Conservation (phyloP, 768 basidiomycete species). For the Hypsizygus marmoreus region DNA sequence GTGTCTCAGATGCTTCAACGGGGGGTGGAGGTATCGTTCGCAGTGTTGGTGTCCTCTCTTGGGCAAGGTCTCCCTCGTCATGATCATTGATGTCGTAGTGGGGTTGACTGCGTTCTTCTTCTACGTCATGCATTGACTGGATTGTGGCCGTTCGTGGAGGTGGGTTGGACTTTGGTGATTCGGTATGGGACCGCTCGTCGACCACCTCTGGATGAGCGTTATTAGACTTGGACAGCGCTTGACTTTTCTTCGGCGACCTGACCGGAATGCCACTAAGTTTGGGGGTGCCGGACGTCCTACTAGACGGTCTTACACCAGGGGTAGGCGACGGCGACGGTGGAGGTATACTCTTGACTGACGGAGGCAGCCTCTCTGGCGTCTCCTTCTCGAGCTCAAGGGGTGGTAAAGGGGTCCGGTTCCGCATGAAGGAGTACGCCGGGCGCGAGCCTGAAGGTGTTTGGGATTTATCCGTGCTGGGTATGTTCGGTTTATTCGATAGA, state of each 20-base stretch:
- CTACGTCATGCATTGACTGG: too few species aligned
- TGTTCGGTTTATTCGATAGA: not conserved
- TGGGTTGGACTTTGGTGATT: not conserved
- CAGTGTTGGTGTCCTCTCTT: slow-evolving; percentile 26
- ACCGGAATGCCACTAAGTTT: slow-evolving; percentile 48
- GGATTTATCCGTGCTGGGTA: slow-evolving; percentile 12
- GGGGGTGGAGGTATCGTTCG: slow-evolving; percentile 14
- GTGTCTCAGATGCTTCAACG: slow-evolving; percentile 7
- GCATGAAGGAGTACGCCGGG: slow-evolving; percentile 37
- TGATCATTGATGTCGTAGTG: too few species aligned
- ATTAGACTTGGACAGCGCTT: not conserved
- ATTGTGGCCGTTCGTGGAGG: too few species aligned
- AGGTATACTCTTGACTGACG: slow-evolving; percentile 16
- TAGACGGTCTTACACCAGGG: slow-evolving; percentile 24
- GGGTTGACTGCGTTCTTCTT: too few species aligned
- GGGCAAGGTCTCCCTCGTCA: slow-evolving; percentile 15
- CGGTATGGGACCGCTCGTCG: not conserved
- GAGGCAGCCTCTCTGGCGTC: slow-evolving; percentile 11
- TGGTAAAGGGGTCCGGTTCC: slow-evolving; percentile 33
- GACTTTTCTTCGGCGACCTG: slow-evolving; percentile 36
- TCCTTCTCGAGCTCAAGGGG: slow-evolving; percentile 40
- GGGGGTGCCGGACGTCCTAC: slow-evolving; percentile 18
- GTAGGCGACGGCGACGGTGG: slow-evolving; percentile 28
- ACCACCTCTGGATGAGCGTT: not conserved
- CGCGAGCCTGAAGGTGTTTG: slow-evolving; percentile 27